Evolutionary conservation across 441 rosid species (phyloP), one percentile per base, ranked within the genome.

Genomic region (Geranium incanum): DNA sequence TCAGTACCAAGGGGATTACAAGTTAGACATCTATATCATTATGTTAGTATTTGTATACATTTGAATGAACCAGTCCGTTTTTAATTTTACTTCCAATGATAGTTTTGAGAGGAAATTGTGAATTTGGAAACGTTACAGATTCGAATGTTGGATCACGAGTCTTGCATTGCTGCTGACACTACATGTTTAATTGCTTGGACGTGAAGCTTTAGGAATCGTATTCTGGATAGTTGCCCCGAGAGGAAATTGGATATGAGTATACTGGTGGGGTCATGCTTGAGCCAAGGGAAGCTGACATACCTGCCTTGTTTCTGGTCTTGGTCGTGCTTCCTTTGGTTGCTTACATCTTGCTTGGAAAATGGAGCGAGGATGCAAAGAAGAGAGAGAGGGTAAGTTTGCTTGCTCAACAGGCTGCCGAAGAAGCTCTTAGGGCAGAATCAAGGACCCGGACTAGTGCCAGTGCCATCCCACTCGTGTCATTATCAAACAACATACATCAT

Each of bases 201-300:
- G 33, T 78, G 75, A 81, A 81, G 80, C 81, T 70, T 78, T 65
- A 68, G 64, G 70, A 74, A 77, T 75, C 64, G 9, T 76, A 72
- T 73, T 74, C 66, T 50, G 75, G 78, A 69, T 66, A 50, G 64
- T 73, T 41, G 73, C 67, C 74, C 65, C 67, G 78, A 71, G 79
- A 57, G 70, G 39, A 23, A 73, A 59, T 78, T 81, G 92, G 97
- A 83, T 83, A 91, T 91, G 95, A 89, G 86, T 80, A 84, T 81
- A 88, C 83, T 86, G 79, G 82, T 78, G 78, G 75, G 90, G 90
- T 82, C 89, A 91, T 91, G 97, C 95, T 91, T 59, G 88, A 91
- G 84, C 93, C 97, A 86, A 89, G 90, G 91, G 95, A 85, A 84
- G 88, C 88, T 76, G 93, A 89, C 78, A 70, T 91, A 79, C 93